Conservation (phyloP, 768 basidiomycete genomes). For the Postia placenta region DNA sequence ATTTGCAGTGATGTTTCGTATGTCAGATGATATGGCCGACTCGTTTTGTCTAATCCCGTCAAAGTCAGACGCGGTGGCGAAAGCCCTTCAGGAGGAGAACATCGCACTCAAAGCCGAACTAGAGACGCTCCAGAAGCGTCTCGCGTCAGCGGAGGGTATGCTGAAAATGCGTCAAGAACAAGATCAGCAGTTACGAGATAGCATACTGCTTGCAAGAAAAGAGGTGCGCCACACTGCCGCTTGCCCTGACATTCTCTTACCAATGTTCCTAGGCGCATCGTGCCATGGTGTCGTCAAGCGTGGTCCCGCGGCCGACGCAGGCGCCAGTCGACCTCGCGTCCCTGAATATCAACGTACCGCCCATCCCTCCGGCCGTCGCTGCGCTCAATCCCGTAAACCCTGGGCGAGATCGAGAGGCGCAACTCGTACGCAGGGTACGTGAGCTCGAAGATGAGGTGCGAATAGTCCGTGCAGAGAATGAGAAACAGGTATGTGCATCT, state of each 20-base stretch:
- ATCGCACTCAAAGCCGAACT: conserved; percentile 53
- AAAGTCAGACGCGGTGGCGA: conserved; percentile 44
- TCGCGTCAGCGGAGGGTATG: conserved; percentile 56
- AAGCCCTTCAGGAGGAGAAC: conserved; percentile 63
- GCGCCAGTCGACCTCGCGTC: conserved; percentile 44
- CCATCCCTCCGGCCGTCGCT: conserved; percentile 40
- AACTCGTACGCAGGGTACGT: conserved; percentile 44
- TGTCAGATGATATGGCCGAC: conserved; percentile 61
- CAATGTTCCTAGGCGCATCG: conserved; percentile 57
- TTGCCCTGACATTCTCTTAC: conserved; percentile 4
- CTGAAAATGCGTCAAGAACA: conserved; percentile 72
- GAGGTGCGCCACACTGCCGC: conserved; percentile 39
- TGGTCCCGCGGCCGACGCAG: conserved; percentile 37
- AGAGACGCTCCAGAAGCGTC: conserved; percentile 46
- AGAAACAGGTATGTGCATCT: conserved; percentile 60
- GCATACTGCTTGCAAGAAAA: conserved; percentile 65
- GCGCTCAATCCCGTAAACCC: conserved; percentile 44
- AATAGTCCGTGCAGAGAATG: conserved; percentile 59
- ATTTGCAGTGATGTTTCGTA: neutral
- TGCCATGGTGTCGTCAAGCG: conserved; percentile 64
- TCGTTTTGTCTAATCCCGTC: conserved; percentile 75
- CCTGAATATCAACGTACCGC: conserved; percentile 52
- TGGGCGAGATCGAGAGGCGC: conserved; percentile 47
- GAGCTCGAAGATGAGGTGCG: conserved; percentile 81
- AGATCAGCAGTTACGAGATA: conserved; percentile 73